Percentiles rank a stretch among this genome's conserved stretches.
Evolutionary conservation across 2,329 filamentous ascomycete genomes (phyloP).

Genomic region (Arthrobotrys sphaeroides): DNA sequence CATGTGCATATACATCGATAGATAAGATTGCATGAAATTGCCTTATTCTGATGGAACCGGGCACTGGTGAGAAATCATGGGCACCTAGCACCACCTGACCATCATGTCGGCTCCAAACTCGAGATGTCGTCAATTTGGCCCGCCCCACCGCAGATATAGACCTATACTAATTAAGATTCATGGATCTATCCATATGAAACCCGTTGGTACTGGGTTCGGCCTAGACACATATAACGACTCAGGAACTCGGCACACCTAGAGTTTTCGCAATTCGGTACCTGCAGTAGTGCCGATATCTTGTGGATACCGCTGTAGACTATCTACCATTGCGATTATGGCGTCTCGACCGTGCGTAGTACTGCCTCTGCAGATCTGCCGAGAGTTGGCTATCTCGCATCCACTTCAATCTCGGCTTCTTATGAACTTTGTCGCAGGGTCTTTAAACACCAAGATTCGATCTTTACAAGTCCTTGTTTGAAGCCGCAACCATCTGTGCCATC

Average conservation of each 20-base stretch:
- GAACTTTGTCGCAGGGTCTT: not conserved
- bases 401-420: not conserved
- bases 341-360: not conserved
- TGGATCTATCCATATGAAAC: slow-evolving; percentile 31
- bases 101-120: not conserved
- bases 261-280: slow-evolving; percentile 35
- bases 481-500: not conserved
- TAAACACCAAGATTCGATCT: too few relatives aligned
- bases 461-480: not conserved
- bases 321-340: not conserved
- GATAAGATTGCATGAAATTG: too few relatives aligned
- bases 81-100: slow-evolving; percentile 31
- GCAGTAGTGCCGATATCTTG: slow-evolving; percentile 38
- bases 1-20: too few relatives aligned
- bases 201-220: not conserved
- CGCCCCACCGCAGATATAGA: slow-evolving; percentile 24
- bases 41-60: too few relatives aligned
- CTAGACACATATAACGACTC: not conserved
- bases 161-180: not conserved
- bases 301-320: slow-evolving; percentile 10
- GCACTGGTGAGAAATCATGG: slow-evolving; percentile 45
- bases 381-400: not conserved
- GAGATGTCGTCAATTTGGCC: slow-evolving; percentile 31
- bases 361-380: too few relatives aligned
- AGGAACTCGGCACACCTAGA: slow-evolving; percentile 9